Evolutionary conservation across 2,329 filamentous ascomycete genomes (phyloP).

Genomic region (Colletotrichum tamarilloi): DNA sequence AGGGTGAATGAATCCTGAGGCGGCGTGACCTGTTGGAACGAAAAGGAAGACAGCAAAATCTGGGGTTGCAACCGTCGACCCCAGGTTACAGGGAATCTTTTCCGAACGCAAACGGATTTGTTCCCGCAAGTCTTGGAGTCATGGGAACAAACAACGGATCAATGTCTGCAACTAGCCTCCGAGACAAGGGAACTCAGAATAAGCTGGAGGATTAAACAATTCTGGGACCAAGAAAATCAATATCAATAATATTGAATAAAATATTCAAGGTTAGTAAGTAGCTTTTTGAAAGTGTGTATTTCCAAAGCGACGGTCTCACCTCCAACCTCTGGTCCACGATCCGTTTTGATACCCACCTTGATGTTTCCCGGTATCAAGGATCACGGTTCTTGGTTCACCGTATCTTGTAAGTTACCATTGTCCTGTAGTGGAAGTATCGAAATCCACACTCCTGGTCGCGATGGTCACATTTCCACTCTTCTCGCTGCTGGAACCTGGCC

Average conservation of each 20-base stretch:
- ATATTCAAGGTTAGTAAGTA: no score
- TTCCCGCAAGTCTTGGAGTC: slow-evolving; percentile 1
- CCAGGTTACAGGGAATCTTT: slow-evolving; percentile 9
- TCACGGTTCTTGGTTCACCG: slow-evolving; percentile 10
- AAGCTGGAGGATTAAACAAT: not conserved
- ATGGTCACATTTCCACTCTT: slow-evolving; percentile 16
- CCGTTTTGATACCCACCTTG: slow-evolving; percentile 11
- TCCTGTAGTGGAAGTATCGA: not conserved
- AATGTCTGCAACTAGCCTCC: slow-evolving; percentile 26
- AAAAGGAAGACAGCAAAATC: not conserved
- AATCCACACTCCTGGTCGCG: not conserved
- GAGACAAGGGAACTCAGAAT: not conserved
- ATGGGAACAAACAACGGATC: slow-evolving; percentile 27
- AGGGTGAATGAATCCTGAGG: not conserved
- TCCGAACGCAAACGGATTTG: slow-evolving; percentile 32
- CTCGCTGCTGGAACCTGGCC: slow-evolving; percentile 23
- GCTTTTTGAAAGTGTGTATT: no score
- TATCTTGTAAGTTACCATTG: not conserved
- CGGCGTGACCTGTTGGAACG: not conserved
- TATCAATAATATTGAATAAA: not conserved
- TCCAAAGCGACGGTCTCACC: not conserved
- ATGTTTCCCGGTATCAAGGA: slow-evolving; percentile 10
- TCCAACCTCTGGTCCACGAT: not conserved
- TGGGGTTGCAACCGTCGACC: slow-evolving; percentile 20
- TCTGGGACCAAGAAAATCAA: not conserved